Evolutionary conservation across 768 basidiomycete species (phyloP), one percentile per base, ranked within the genome.

Genomic region (Hebeloma cylindrosporum): DNA sequence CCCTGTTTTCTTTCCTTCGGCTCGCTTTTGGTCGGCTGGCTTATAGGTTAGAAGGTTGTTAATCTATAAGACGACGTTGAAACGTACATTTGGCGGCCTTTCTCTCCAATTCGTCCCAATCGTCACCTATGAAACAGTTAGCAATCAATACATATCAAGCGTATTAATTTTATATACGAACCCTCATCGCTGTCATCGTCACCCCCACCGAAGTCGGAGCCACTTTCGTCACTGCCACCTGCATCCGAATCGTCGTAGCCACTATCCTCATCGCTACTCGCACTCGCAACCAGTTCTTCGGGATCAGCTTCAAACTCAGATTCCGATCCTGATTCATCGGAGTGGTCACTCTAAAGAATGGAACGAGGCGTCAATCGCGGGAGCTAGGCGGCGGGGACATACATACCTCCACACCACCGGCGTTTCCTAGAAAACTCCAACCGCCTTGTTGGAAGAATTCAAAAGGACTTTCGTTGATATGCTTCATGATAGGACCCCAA

Each of bases 401-500:
- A 67, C 78, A 51, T 44, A 88, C 88, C 61, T 86, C 88, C 10
- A 74, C 80, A 22, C 77, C 86, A 47, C 75, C 78, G 7, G 79
- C 72, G 30, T 85, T 84, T 10, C 85, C 82, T 48, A 98, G 77
- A 83, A 93, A 97, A 45, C 69, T 72, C 95, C 95, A 98, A 26
- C 96, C 96, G n/a, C 93, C 93, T 37, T 85, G 82, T 50, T 86
- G 85, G 82, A 94, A 99, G 72, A 98, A 99, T 21, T 88, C 91
- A 54, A 88, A 83, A 0, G 96, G 93, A 51, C 86, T 91, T 53
- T 98, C 95, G 51, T 96, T 96, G 67, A 97, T 85, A 28, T 92
- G 94, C 67, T 97, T 98, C 93, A 99, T 97, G 63, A 99, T 96
- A 3, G 88, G 89, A 4, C 85, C 84, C 96, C 95, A 99, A 60